Conservation (phyloP, 2,329 filamentous ascomycete genomes). For the Meredithiella fracta region DNA sequence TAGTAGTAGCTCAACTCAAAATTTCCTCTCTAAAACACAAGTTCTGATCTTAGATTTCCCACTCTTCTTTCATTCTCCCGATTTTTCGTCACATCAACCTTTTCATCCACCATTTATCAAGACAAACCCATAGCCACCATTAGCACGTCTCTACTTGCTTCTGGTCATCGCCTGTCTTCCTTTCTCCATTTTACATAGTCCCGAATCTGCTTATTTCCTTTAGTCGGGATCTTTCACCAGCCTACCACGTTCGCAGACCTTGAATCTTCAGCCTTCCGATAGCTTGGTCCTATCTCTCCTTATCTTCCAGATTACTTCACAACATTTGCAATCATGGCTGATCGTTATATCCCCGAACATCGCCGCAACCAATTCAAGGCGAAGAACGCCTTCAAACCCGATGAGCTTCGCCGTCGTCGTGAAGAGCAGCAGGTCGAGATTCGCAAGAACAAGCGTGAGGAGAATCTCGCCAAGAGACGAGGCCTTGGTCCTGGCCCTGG, state of each 20-base stretch:
- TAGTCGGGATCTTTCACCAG: not conserved
- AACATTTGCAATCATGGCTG: conserved; percentile 57
- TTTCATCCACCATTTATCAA: not conserved
- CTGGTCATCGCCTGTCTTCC: not conserved
- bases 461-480: conserved; percentile 95
- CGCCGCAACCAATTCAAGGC: conserved; percentile 99
- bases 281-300: conserved; percentile 6
- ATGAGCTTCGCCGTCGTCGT: conserved; percentile 92
- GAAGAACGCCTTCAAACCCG: conserved; percentile 96
- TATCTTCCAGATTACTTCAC: conserved; percentile 15
- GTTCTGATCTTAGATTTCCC: not conserved
- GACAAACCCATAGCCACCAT: not conserved
- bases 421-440: conserved; percentile 99
- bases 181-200: not conserved
- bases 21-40: conserved; percentile 12
- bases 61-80: conserved; percentile 1
- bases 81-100: conserved; percentile 4
- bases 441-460: conserved; percentile 93
- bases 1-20: conserved; percentile 2
- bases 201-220: not conserved
- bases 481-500: conserved; percentile 74
- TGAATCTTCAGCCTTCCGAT: conserved; percentile 14
- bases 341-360: conserved; percentile 98
- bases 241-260: not conserved
- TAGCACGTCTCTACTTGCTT: not conserved